Evolutionary conservation across 768 basidiomycete species (phyloP).

Genomic region (Boletus edulis): DNA sequence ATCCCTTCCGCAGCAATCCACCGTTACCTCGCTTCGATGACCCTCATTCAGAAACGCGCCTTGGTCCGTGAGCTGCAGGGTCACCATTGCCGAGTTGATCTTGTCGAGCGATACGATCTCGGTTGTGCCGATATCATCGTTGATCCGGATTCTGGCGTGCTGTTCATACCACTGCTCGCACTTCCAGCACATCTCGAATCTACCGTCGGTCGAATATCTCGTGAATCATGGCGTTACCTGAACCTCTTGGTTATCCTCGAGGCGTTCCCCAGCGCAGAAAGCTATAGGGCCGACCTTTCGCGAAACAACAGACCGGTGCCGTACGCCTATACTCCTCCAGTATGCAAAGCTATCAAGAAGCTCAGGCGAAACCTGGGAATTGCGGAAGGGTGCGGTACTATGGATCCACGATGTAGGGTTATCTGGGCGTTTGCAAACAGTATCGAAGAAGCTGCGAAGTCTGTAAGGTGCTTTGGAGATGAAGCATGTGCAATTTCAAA

Average conservation of each 20-base stretch:
- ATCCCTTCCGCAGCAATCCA: slow-evolving; percentile 40
- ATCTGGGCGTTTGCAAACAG: slow-evolving; percentile 62
- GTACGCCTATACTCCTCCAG: slow-evolving; percentile 61
- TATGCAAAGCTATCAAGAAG: slow-evolving; percentile 67
- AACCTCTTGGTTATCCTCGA: slow-evolving; percentile 62
- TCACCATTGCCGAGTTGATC: slow-evolving; percentile 44
- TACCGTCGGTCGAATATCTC: slow-evolving; percentile 43
- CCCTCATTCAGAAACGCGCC: slow-evolving; percentile 64
- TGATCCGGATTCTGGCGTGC: slow-evolving; percentile 57
- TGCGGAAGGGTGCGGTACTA: slow-evolving; percentile 56
- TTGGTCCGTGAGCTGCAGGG: slow-evolving; percentile 53
- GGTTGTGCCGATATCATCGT: slow-evolving; percentile 64
- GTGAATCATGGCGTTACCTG: slow-evolving; percentile 62
- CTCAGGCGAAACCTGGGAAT: slow-evolving; percentile 62
- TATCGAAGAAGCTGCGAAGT: slow-evolving; percentile 55
- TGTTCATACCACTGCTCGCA: slow-evolving; percentile 44
- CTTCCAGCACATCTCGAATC: slow-evolving; percentile 50
- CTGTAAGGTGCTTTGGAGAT: slow-evolving; percentile 58
- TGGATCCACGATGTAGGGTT: slow-evolving; percentile 42
- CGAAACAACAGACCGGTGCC: slow-evolving; percentile 8
- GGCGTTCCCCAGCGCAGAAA: slow-evolving; percentile 54
- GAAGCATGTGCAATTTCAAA: slow-evolving; percentile 45
- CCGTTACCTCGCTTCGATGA: slow-evolving; percentile 67
- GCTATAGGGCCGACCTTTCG: slow-evolving; percentile 21
- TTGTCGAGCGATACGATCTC: slow-evolving; percentile 64